phyloP scores from a whole-genome alignment of 306 rosid species.

The Prunus dulcis region DNA sequence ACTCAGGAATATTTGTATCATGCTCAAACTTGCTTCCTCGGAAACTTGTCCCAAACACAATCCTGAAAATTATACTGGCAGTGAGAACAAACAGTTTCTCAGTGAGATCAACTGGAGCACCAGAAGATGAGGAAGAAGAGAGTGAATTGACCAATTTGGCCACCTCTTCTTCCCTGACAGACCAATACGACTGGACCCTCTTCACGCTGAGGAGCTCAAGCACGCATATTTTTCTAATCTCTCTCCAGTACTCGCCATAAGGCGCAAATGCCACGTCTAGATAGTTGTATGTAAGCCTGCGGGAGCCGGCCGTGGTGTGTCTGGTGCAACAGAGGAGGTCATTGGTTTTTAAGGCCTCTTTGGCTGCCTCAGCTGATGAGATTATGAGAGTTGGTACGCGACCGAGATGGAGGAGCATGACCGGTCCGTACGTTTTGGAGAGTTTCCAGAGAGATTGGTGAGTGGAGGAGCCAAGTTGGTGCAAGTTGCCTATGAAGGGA shows the following conservation, averaged over 20 bases:
- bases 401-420: conserved; percentile 44
- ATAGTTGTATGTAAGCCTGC: conserved; percentile 38
- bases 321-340: conserved; percentile 40
- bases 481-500: conserved; percentile 59
- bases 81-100: conserved; percentile 33
- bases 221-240: conserved; percentile 36
- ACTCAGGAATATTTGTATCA: conserved; percentile 28
- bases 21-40: conserved; percentile 9
- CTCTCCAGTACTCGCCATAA: conserved; percentile 44
- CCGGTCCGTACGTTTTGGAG: conserved; percentile 44
- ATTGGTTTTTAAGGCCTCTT: conserved; percentile 8
- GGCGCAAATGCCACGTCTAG: conserved; percentile 44
- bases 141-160: conserved; percentile 7
- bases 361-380: conserved; percentile 22
- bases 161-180: conserved; percentile 22
- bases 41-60: conserved; percentile 44
- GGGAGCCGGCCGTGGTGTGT: conserved; percentile 20
- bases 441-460: conserved; percentile 31
- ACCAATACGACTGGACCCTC: conserved; percentile 19
- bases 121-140: background rate
- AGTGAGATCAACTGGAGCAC: conserved; percentile 17
- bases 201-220: conserved; percentile 36
- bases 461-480: conserved; percentile 32
- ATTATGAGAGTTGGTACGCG: background rate
- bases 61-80: conserved; percentile 27